These are phyloP conservation scores for Aspergillus affinis DNA, from an alignment of 495 filamentous ascomycete species.

Conservation along the genomic window DNA sequence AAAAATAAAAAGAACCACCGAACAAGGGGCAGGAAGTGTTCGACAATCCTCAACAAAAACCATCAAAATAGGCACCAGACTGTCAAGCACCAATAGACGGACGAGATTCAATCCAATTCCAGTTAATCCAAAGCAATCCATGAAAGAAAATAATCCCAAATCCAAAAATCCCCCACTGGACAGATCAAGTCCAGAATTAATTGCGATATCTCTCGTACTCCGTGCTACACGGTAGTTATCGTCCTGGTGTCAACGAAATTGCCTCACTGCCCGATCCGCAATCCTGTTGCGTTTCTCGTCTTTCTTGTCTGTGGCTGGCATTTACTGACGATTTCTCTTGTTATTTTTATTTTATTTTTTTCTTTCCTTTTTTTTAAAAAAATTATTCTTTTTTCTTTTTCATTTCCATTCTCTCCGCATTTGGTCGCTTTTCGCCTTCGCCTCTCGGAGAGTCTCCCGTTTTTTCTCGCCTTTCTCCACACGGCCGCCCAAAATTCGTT, in stretches of 20 bases:
- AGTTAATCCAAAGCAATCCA: background rate
- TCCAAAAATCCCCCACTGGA: background rate
- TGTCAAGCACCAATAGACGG: background rate
- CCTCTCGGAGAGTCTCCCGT: conserved; percentile 20
- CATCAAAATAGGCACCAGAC: too few species aligned
- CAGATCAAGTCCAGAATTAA: background rate
- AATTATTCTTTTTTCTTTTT: background rate
- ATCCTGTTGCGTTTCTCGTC: too few species aligned
- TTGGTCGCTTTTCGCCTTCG: conserved; percentile 1
- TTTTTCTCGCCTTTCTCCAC: conserved; percentile 14
- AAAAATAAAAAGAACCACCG: too few species aligned
- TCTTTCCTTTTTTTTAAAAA: conserved; percentile 5
- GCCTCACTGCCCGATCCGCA: conserved; percentile 8
- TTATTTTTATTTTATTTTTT: conserved; percentile 12
- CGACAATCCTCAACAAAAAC: too few species aligned
- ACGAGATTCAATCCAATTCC: background rate
- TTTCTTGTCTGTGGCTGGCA: background rate
- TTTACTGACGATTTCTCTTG: conserved; percentile 1
- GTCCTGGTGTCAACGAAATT: conserved; percentile 23
- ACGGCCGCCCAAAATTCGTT: conserved; percentile 13
- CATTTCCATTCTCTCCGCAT: conserved; percentile 21
- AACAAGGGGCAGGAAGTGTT: too few species aligned
- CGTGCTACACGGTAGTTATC: conserved; percentile 24
- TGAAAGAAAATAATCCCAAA: conserved; percentile 1
- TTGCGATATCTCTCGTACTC: conserved; percentile 5